A percentile compares a stretch with the other conserved stretches of the same genome.
phyloP scores from a whole-genome alignment of 257 asterid species.

The Solanum microdontum region DNA sequence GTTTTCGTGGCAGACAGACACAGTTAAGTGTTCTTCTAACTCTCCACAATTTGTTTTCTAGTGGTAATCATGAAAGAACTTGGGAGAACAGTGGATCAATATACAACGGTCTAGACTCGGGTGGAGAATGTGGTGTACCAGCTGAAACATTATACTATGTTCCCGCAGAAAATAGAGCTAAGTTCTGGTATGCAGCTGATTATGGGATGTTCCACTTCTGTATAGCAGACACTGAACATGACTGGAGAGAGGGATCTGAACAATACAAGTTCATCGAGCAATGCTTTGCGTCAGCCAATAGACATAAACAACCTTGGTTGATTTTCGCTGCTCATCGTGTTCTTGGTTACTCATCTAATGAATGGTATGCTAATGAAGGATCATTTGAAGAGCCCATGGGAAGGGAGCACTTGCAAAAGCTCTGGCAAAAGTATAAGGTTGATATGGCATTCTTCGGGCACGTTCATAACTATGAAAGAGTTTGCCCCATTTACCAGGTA shows the following conservation, averaged over 20 bases:
- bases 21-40: too few relatives aligned
- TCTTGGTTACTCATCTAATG: slow-evolving; percentile 27
- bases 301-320: slow-evolving; percentile 29
- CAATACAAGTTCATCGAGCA: slow-evolving; percentile 22
- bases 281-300: slow-evolving; percentile 26
- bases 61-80: too few relatives aligned
- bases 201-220: slow-evolving; percentile 36
- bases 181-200: slow-evolving; percentile 36
- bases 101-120: neutral
- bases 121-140: slow-evolving; percentile 46
- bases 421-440: neutral
- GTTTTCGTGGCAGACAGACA: too few relatives aligned
- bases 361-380: slow-evolving; percentile 2
- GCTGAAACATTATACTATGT: slow-evolving; percentile 32
- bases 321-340: slow-evolving; percentile 7
- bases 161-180: slow-evolving; percentile 42
- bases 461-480: neutral
- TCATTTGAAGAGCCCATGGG: slow-evolving; percentile 3
- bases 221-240: slow-evolving; percentile 29
- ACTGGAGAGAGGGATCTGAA: slow-evolving; percentile 35
- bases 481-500: neutral
- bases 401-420: neutral
- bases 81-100: too few relatives aligned
- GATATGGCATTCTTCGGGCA: neutral
- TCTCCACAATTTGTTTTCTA: too few relatives aligned